Evolutionary conservation across 305 asterid genomes (phyloP).

Genomic region (Fraxinus latifolia): DNA sequence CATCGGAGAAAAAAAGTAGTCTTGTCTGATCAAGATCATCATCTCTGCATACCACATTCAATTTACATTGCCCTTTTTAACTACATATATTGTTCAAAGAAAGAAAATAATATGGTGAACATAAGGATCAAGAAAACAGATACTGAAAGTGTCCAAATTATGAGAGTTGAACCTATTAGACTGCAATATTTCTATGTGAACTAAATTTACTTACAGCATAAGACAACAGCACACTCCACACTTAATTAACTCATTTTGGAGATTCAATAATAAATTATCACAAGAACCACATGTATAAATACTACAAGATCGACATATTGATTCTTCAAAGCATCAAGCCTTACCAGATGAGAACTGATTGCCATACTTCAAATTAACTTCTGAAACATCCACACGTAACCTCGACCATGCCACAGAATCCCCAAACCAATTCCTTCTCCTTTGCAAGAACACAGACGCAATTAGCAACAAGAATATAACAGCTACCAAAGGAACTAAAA

Average conservation of each 20-base stretch:
- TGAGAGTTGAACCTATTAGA: conserved; percentile 11
- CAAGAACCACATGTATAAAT: background rate
- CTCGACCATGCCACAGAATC: conserved; percentile 53
- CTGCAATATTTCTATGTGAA: conserved; percentile 15
- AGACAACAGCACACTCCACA: conserved; percentile 12
- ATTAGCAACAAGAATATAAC: conserved; percentile 50
- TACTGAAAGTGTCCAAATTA: background rate
- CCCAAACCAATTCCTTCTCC: conserved; percentile 36
- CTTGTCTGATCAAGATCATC: background rate
- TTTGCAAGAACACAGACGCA: conserved; percentile 48
- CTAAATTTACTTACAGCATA: conserved; percentile 18
- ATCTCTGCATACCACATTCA: background rate
- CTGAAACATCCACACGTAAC: conserved; percentile 64
- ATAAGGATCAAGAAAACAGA: background rate
- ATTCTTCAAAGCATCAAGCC: conserved; percentile 33
- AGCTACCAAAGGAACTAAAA: conserved; percentile 48
- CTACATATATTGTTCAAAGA: background rate
- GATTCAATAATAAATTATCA: background rate
- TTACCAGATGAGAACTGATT: conserved; percentile 35
- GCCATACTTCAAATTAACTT: conserved; percentile 42
- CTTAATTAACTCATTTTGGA: background rate
- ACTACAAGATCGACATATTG: background rate
- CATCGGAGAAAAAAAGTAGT: background rate
- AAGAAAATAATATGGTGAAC: background rate
- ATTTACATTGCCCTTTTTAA: background rate